A percentile compares a stretch with the other conserved stretches of the same genome.
Evolutionary conservation across 2,329 filamentous ascomycete genomes (phyloP).

Genomic region (Talaromyces verruculosus): DNA sequence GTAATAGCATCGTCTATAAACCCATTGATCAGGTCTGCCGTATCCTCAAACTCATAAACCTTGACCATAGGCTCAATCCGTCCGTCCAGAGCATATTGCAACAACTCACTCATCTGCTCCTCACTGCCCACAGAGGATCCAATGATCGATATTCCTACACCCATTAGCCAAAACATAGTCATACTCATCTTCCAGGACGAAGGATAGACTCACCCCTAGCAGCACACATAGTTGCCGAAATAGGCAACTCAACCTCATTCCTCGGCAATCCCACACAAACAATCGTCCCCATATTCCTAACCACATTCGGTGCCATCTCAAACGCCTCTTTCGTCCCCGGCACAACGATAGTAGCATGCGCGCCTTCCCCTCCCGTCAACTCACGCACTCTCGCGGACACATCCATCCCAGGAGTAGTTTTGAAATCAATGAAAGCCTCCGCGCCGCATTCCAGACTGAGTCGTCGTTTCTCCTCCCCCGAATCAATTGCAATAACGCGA

Average conservation of each 20-base stretch:
- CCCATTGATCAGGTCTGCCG: neutral
- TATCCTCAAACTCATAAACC: neutral
- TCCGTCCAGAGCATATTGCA: neutral
- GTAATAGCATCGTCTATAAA: slow-evolving; percentile 1
- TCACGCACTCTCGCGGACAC: neutral
- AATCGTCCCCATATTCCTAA: neutral
- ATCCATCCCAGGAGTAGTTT: neutral
- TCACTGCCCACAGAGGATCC: slow-evolving; percentile 1
- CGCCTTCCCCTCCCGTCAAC: neutral
- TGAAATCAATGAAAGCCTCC: neutral
- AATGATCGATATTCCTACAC: neutral
- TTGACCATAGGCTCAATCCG: neutral
- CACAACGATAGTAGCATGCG: slow-evolving; percentile 4
- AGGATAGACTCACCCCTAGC: neutral
- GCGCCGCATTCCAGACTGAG: slow-evolving; percentile 1
- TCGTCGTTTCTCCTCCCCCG: neutral
- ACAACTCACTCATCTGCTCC: neutral
- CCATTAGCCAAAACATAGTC: neutral
- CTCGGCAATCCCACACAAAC: slow-evolving; percentile 14
- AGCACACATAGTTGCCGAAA: neutral
- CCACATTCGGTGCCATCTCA: neutral
- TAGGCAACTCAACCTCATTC: neutral
- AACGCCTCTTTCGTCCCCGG: neutral
- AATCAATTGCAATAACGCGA: slow-evolving; percentile 17
- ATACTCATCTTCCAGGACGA: too few species aligned